Conservation (phyloP, 495 filamentous ascomycete species). For the Penicillium diatomitis region DNA sequence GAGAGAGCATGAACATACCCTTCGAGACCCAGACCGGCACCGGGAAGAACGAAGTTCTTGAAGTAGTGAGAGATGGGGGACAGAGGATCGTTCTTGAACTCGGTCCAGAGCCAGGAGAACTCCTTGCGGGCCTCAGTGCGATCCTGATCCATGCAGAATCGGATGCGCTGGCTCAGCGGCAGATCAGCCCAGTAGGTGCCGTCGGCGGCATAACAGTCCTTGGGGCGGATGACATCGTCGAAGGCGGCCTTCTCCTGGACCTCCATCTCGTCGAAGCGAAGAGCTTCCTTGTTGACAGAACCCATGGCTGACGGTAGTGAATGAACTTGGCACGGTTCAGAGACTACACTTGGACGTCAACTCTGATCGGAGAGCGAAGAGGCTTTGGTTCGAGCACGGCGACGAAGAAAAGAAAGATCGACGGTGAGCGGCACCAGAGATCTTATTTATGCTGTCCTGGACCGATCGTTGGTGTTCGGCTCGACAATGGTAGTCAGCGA, state of each 20-base stretch:
- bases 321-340: not conserved
- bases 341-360: not conserved
- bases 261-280: constrained; percentile 43
- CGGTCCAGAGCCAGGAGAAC: constrained; percentile 49
- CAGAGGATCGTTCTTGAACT: constrained; percentile 72
- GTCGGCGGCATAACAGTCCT: constrained; percentile 66
- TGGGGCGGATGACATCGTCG: constrained; percentile 61
- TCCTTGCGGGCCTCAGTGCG: constrained; percentile 54
- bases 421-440: not conserved
- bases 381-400: not conserved
- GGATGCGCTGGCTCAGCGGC: constrained; percentile 48
- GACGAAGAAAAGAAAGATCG: not conserved
- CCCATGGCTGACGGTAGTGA: constrained; percentile 5
- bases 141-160: constrained; percentile 61
- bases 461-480: not conserved
- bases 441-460: not conserved
- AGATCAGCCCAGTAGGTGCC: constrained; percentile 87
- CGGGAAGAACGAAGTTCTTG: constrained; percentile 74
- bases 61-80: constrained; percentile 72
- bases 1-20: constrained; percentile 23
- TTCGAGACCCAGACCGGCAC: constrained; percentile 81
- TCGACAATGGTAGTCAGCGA: not conserved
- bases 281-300: constrained; percentile 17
- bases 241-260: constrained; percentile 62
- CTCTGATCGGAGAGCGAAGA: not conserved